These are phyloP conservation scores for Alternaria metachromatica DNA, from an alignment of 2,329 filamentous ascomycete genomes.

Conservation along the genomic window DNA sequence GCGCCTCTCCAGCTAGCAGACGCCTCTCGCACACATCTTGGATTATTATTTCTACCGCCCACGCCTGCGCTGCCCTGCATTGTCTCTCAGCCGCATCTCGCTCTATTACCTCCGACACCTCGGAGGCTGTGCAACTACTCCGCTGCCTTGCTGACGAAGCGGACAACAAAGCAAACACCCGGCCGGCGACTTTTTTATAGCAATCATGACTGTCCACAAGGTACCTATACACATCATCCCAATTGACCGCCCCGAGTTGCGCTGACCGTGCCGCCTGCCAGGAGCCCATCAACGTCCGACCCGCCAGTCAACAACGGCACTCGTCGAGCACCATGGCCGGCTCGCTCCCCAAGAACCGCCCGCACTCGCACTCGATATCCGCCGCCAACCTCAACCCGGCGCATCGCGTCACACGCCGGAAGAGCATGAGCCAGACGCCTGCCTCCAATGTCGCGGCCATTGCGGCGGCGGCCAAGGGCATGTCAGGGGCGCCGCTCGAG, in stretches of 20 bases:
- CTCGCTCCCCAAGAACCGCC: slow-evolving; percentile 72
- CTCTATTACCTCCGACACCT: slow-evolving; percentile 20
- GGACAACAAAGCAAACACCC: slow-evolving; percentile 22
- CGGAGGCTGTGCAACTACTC: slow-evolving; percentile 31
- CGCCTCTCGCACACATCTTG: slow-evolving; percentile 16
- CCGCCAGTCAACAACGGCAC: slow-evolving; percentile 54
- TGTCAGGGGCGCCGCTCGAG: slow-evolving; percentile 65
- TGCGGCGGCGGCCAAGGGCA: slow-evolving; percentile 72
- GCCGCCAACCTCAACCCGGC: slow-evolving; percentile 77
- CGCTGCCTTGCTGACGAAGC: slow-evolving; percentile 20
- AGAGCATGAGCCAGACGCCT: slow-evolving; percentile 84
- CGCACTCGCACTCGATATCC: slow-evolving; percentile 82
- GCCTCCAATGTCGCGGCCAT: slow-evolving; percentile 76
- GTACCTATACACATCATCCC: slow-evolving; percentile 21
- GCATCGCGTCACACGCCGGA: slow-evolving; percentile 88
- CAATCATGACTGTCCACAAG: slow-evolving; percentile 50
- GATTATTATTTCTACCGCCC: slow-evolving; percentile 17
- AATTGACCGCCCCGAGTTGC: slow-evolving; percentile 21
- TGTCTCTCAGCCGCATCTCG: slow-evolving; percentile 30
- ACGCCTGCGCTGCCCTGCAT: slow-evolving; percentile 23
- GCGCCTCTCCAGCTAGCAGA: slow-evolving; percentile 17
- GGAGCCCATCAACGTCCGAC: slow-evolving; percentile 53
- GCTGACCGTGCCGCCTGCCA: slow-evolving; percentile 40
- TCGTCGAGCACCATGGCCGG: slow-evolving; percentile 59
- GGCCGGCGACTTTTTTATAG: slow-evolving; percentile 11